A percentile compares a stretch with the other conserved stretches of the same genome.
These are phyloP conservation scores for Quercus parvula DNA, from an alignment of 306 rosid species.

Conservation along the genomic window DNA sequence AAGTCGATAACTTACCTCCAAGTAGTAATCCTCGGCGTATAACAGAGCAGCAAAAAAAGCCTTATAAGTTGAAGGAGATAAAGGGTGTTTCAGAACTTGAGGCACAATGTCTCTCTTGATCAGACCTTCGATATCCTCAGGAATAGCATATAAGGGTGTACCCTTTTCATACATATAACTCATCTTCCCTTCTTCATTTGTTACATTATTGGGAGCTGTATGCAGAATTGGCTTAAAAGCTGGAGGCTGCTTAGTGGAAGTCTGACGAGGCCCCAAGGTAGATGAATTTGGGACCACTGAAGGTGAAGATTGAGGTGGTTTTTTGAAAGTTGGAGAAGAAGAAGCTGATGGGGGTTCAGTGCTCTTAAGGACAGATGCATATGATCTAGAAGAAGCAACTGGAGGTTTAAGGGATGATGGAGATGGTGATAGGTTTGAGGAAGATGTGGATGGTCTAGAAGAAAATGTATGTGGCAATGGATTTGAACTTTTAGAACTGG, in stretches of 20 bases:
- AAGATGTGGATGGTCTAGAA: neutral
- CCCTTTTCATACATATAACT: no score
- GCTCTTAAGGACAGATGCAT: no score
- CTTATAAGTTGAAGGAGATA: no score
- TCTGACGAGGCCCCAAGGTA: neutral
- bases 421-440: no score
- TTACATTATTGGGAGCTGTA: neutral
- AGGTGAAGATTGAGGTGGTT: neutral
- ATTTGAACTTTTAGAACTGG: neutral
- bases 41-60: no score
- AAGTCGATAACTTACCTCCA: neutral
- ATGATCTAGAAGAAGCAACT: neutral
- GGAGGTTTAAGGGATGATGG: neutral
- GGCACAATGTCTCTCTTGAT: no score
- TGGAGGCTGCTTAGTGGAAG: neutral
- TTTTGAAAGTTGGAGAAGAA: neutral
- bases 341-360: no score
- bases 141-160: no score
- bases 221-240: neutral
- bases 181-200: no score
- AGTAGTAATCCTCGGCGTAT: no score
- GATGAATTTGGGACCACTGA: neutral
- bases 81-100: no score
- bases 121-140: no score
- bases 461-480: neutral